These are phyloP conservation scores for Kalmusia sp. DNA, from an alignment of 2,329 filamentous ascomycete species.

Conservation along the genomic window DNA sequence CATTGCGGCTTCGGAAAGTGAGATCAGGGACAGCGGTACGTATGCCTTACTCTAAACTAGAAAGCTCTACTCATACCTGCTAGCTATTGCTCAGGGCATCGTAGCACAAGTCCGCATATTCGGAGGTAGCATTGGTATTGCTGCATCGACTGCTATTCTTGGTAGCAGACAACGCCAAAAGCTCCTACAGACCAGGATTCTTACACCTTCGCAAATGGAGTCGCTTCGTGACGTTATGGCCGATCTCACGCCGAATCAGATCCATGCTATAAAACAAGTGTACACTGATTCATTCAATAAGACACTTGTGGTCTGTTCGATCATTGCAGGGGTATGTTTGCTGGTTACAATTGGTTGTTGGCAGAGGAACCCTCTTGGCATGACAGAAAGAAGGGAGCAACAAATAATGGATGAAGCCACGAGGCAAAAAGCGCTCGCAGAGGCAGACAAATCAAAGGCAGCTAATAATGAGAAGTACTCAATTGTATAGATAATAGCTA, in stretches of 20 bases:
- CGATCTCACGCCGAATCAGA: background rate
- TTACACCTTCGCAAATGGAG: slow-evolving; percentile 9
- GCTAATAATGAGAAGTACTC: background rate
- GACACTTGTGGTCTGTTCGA: slow-evolving; percentile 21
- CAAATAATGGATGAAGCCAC: background rate
- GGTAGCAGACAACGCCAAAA: slow-evolving; percentile 13
- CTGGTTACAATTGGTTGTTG: slow-evolving; percentile 19
- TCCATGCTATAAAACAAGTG: slow-evolving; percentile 9
- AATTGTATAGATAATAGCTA: background rate
- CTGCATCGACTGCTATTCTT: slow-evolving; percentile 17
- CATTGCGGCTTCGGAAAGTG: slow-evolving; percentile 12
- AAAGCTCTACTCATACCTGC: background rate
- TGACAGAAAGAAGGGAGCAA: background rate
- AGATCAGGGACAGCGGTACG: slow-evolving; percentile 9
- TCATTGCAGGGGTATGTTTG: slow-evolving; percentile 20
- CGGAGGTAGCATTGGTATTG: slow-evolving; percentile 18
- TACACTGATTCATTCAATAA: slow-evolving; percentile 26
- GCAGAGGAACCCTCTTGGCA: slow-evolving; percentile 8
- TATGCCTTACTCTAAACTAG: background rate
- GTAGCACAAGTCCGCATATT: slow-evolving; percentile 18
- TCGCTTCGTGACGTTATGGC: slow-evolving; percentile 15
- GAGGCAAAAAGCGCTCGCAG: background rate
- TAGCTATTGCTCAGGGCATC: slow-evolving; percentile 15
- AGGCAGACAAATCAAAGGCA: background rate
- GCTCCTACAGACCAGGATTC: slow-evolving; percentile 9